A percentile compares a stretch with the other conserved stretches of the same genome.
These are phyloP conservation scores for Phytophthora sansomeana DNA, from an alignment of 352 stramenopile species.

Conservation along the genomic window DNA sequence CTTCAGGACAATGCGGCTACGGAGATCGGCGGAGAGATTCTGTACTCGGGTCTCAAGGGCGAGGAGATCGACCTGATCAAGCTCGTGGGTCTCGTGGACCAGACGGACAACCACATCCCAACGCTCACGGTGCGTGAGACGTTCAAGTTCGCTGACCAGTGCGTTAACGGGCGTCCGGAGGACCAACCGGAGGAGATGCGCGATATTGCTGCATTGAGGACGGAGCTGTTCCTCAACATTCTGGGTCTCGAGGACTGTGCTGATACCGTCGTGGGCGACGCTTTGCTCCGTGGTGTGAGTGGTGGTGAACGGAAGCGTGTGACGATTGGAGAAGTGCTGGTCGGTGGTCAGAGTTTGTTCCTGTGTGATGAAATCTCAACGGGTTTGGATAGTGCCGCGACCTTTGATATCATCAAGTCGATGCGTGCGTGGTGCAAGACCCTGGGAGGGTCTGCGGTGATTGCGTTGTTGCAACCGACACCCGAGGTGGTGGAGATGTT, in stretches of 20 bases:
- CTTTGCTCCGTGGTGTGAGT: slow-evolving; percentile 85
- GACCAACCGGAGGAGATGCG: slow-evolving; percentile 78
- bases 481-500: slow-evolving; percentile 96
- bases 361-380: slow-evolving; percentile 83
- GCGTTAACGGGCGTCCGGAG: slow-evolving; percentile 68
- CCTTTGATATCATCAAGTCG: slow-evolving; percentile 63
- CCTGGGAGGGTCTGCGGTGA: slow-evolving; percentile 41
- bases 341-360: slow-evolving; percentile 69
- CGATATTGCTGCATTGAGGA: slow-evolving; percentile 71
- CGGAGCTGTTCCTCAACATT: slow-evolving; percentile 78
- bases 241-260: slow-evolving; percentile 90
- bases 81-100: slow-evolving; percentile 70
- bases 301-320: slow-evolving; percentile 90
- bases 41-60: slow-evolving; percentile 50
- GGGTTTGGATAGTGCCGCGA: slow-evolving; percentile 62
- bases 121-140: slow-evolving; percentile 93
- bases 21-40: slow-evolving; percentile 51
- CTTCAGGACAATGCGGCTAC: slow-evolving; percentile 47
- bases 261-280: slow-evolving; percentile 94
- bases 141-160: slow-evolving; percentile 94
- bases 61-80: slow-evolving; percentile 69
- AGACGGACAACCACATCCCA: slow-evolving; percentile 90
- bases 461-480: slow-evolving; percentile 55
- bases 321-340: slow-evolving; percentile 79
- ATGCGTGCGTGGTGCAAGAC: slow-evolving; percentile 58